Evolutionary conservation across 2,329 filamentous ascomycete species (phyloP).

Genomic region (Aspergillus latus): DNA sequence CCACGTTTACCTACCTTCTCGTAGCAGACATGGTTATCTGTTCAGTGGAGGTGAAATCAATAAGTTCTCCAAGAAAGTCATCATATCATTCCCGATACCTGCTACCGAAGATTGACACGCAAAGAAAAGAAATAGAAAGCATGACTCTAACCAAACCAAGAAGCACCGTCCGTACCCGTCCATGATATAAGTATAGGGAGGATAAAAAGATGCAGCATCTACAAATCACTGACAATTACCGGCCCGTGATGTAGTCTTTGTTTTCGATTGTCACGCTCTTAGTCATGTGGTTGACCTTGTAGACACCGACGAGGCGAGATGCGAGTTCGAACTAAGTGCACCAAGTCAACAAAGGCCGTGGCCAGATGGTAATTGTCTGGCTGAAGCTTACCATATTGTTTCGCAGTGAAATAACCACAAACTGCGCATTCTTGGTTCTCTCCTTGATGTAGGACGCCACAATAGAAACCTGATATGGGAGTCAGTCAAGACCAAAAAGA

Average conservation of each 20-base stretch:
- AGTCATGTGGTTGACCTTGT: constrained; percentile 99
- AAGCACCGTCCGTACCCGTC: constrained; percentile 9
- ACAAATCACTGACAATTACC: constrained; percentile 22
- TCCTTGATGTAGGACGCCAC: constrained; percentile 99
- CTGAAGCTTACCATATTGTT: constrained; percentile 76
- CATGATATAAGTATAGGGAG: constrained; percentile 2
- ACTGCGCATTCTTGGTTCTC: constrained; percentile 97
- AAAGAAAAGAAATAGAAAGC: constrained; percentile 1
- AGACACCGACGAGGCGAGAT: constrained; percentile 90
- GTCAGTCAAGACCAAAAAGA: constrained; percentile 14
- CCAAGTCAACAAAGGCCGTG: neutral
- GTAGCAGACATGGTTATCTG: neutral
- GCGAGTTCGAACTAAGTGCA: constrained; percentile 78
- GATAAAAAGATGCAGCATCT: constrained; percentile 1
- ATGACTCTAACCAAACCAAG: neutral
- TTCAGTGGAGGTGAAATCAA: neutral
- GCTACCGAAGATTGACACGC: neutral
- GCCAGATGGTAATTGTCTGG: neutral
- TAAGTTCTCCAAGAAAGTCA: neutral
- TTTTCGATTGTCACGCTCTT: constrained; percentile 91
- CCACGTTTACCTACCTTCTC: too few relatives aligned
- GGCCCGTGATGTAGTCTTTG: constrained; percentile 65
- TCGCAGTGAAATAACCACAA: constrained; percentile 94
- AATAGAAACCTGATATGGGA: constrained; percentile 73
- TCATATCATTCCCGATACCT: neutral